phyloP scores from a whole-genome alignment of 139 green algal genomes.

The Chlorella sp. region DNA sequence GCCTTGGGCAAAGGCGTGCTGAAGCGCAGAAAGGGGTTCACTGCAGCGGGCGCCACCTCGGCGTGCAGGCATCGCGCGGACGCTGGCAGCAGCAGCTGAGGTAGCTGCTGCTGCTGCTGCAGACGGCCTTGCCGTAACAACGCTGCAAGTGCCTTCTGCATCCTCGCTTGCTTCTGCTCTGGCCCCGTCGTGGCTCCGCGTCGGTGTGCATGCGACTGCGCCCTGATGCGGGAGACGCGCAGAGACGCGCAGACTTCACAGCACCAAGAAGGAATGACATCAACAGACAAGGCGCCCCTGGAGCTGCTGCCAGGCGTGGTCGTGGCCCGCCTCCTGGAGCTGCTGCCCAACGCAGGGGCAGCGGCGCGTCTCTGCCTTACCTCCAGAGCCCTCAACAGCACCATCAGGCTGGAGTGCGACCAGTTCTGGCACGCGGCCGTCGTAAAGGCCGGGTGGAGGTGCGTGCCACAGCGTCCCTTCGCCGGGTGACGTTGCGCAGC shows the following conservation, averaged over 20 bases:
- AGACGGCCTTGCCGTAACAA: neutral
- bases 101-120: neutral
- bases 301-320: neutral
- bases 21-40: conserved; percentile 71
- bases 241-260: neutral
- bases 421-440: neutral
- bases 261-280: neutral
- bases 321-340: neutral
- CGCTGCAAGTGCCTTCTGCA: neutral
- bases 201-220: too few relatives aligned
- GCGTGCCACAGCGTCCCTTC: neutral
- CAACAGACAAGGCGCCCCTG: neutral
- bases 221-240: neutral
- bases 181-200: too few relatives aligned
- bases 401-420: neutral
- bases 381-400: neutral
- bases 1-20: conserved; percentile 56
- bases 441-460: neutral
- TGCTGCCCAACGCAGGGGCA: neutral
- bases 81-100: neutral
- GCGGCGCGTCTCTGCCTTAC: neutral
- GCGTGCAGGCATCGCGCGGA: neutral
- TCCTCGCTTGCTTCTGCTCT: too few relatives aligned
- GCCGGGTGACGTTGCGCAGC: neutral
- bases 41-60: neutral